A percentile compares a stretch with the other conserved stretches of the same genome.
Evolutionary conservation across 768 basidiomycete genomes (phyloP).

Genomic region (Mycena kentingensis): DNA sequence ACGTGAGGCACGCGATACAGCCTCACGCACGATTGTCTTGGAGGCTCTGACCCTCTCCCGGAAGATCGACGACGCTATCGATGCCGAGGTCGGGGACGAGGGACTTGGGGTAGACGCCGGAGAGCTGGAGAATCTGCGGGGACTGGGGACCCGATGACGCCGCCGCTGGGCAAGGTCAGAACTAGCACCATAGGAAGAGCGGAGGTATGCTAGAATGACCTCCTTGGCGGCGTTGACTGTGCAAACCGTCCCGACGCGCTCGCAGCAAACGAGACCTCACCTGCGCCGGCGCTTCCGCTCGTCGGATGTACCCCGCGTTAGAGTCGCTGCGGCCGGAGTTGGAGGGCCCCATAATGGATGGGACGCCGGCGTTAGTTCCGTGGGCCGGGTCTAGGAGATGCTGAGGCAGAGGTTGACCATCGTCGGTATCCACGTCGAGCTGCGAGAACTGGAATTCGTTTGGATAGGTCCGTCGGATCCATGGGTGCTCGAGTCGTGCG

Average conservation of each 20-base stretch:
- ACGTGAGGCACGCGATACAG: not conserved
- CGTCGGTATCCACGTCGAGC: conserved; percentile 19
- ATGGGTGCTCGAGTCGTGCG: conserved; percentile 16
- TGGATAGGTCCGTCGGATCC: conserved; percentile 21
- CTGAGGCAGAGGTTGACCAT: conserved; percentile 21
- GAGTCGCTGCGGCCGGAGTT: conserved; percentile 24
- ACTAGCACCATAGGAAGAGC: not conserved
- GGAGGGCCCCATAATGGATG: conserved; percentile 20
- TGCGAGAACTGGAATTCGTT: conserved; percentile 18
- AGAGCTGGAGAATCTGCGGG: conserved; percentile 20
- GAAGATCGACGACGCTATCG: conserved; percentile 19
- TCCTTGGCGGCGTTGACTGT: conserved; percentile 21
- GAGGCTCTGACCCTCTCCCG: conserved; percentile 19
- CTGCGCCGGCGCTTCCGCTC: conserved; percentile 14
- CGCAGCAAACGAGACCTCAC: conserved; percentile 21
- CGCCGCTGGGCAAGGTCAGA: conserved; percentile 13
- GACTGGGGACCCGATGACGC: conserved; percentile 20
- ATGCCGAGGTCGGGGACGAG: conserved; percentile 16
- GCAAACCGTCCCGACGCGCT: conserved; percentile 8
- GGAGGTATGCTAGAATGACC: conserved; percentile 19
- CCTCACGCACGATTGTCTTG: conserved; percentile 18
- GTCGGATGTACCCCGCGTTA: conserved; percentile 22
- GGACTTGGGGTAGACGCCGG: conserved; percentile 14
- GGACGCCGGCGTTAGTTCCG: conserved; percentile 19
- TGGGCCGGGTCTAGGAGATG: conserved; percentile 18